Percentiles rank a stretch among this genome's conserved stretches.
Conservation (phyloP, 495 filamentous ascomycete genomes). For the Parathielavia appendiculata region DNA sequence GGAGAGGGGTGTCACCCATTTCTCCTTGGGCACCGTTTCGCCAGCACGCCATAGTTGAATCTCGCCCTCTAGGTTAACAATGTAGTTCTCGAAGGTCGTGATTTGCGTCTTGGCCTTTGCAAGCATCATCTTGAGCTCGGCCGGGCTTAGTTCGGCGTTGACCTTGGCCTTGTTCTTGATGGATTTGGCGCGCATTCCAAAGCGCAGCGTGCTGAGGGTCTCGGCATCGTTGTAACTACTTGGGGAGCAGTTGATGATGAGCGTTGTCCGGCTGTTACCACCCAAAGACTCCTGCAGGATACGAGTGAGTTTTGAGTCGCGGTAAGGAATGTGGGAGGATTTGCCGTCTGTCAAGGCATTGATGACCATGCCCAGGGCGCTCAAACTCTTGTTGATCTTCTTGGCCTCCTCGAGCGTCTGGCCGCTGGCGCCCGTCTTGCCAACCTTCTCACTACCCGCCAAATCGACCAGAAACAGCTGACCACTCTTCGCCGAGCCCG, state of each 20-base stretch:
- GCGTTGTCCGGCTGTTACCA: slow-evolving; percentile 92
- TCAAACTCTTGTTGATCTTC: slow-evolving; percentile 99
- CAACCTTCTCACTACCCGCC: slow-evolving; percentile 96
- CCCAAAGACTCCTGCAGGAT: slow-evolving; percentile 95
- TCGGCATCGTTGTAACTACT: slow-evolving; percentile 98
- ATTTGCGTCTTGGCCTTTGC: slow-evolving; percentile 88
- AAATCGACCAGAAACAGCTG: slow-evolving; percentile 96
- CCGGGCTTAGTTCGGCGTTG: slow-evolving; percentile 93
- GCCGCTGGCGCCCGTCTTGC: slow-evolving; percentile 95
- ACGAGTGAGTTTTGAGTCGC: slow-evolving; percentile 95
- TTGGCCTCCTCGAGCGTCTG: slow-evolving; percentile 98
- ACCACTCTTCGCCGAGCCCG: slow-evolving; percentile 91
- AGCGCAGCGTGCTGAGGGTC: slow-evolving; percentile 87
- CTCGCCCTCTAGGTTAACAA: slow-evolving; percentile 78
- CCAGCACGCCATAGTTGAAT: slow-evolving; percentile 81
- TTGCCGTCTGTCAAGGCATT: slow-evolving; percentile 96
- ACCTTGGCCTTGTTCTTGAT: slow-evolving; percentile 99
- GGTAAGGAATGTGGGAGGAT: slow-evolving; percentile 94
- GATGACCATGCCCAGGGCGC: slow-evolving; percentile 97
- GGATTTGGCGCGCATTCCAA: slow-evolving; percentile 93
- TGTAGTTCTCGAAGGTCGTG: slow-evolving; percentile 79
- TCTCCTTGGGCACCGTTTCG: slow-evolving; percentile 83
- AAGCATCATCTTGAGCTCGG: slow-evolving; percentile 85
- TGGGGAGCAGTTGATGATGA: slow-evolving; percentile 98
- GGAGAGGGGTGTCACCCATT: slow-evolving; percentile 52